These are phyloP conservation scores for Herpetospermum pedunculosum DNA, from an alignment of 306 rosid genomes.

Conservation along the genomic window DNA sequence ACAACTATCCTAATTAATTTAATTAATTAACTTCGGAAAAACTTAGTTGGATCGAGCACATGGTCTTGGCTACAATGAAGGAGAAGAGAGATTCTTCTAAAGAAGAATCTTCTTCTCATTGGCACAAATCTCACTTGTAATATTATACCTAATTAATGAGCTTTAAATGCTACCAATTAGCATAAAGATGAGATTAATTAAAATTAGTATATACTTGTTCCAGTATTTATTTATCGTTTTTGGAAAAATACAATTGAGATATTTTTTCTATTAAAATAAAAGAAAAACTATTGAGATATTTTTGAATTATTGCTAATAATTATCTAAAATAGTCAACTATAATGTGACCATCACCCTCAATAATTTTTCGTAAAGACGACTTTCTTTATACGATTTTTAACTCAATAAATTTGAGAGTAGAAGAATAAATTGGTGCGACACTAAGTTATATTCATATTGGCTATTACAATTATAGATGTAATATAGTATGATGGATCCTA, in stretches of 20 bases:
- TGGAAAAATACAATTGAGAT: neutral
- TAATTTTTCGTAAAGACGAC: no score
- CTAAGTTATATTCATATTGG: no score
- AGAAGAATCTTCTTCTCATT: neutral
- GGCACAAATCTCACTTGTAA: neutral
- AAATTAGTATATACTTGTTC: neutral
- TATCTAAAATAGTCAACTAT: neutral
- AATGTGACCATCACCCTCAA: neutral
- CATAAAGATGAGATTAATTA: neutral
- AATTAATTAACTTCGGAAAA: neutral
- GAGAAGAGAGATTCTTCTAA: neutral
- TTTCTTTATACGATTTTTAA: no score
- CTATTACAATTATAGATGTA: no score
- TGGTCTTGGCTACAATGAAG: neutral
- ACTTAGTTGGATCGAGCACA: neutral
- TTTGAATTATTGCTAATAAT: neutral
- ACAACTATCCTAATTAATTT: neutral
- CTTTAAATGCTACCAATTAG: neutral
- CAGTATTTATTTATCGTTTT: neutral
- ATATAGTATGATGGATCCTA: no score
- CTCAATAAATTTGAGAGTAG: no score
- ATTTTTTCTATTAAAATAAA: no score
- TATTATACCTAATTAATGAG: neutral
- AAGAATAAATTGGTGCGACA: no score
- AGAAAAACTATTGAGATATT: neutral